Conservation (phyloP, 2,329 filamentous ascomycete genomes). For the Alternaria ventricosa region DNA sequence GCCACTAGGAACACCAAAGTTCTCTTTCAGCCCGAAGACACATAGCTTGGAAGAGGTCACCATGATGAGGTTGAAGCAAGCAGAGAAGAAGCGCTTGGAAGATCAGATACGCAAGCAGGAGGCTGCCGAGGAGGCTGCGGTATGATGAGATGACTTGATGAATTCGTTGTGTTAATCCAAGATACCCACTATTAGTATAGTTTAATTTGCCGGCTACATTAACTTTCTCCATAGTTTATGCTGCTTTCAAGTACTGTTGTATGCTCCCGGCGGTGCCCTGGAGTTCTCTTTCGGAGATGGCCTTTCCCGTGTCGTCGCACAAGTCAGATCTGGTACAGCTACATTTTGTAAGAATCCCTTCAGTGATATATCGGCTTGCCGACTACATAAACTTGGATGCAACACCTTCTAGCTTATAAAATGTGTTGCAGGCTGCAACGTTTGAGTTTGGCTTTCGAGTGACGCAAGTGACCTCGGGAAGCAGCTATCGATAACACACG, state of each 20-base stretch:
- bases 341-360: not conserved
- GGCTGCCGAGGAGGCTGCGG: slow-evolving; percentile 32
- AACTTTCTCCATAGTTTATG: accelerated
- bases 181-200: slow-evolving; percentile 7
- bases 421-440: not conserved
- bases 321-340: not conserved
- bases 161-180: not conserved
- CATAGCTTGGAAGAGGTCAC: slow-evolving; percentile 51
- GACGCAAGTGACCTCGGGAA: not conserved
- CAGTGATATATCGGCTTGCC: not conserved
- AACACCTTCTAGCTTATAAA: not conserved
- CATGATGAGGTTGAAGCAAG: slow-evolving; percentile 54
- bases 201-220: not conserved
- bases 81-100: slow-evolving; percentile 53
- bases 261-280: accelerated
- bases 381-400: not conserved
- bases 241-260: not conserved
- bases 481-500: slow-evolving; percentile 10
- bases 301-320: not conserved
- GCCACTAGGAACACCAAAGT: slow-evolving; percentile 47
- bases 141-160: not conserved
- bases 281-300: not conserved
- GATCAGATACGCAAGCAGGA: slow-evolving; percentile 53
- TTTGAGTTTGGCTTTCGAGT: not conserved
- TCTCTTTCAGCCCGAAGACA: slow-evolving; percentile 50